Percentiles rank a stretch among this genome's conserved stretches.
Conservation (phyloP, 169 alveolate species). For the Eimeria sp. region DNA sequence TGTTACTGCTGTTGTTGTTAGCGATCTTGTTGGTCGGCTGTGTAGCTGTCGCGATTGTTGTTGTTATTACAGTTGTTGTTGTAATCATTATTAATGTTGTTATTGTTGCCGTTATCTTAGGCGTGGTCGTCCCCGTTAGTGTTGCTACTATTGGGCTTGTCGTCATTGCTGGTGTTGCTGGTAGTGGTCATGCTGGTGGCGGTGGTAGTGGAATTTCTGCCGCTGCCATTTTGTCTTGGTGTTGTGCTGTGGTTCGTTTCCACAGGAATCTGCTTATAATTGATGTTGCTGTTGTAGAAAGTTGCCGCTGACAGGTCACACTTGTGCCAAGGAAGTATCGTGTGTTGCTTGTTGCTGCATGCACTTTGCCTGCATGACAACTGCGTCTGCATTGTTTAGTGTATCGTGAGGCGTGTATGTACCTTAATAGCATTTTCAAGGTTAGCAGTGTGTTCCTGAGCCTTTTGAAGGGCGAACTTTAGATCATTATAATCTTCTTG, state of each 20-base stretch:
- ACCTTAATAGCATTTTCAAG: constrained; percentile 92
- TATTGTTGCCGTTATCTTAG: background rate
- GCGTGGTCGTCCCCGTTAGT: background rate
- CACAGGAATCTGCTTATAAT: background rate
- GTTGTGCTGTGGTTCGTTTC: background rate
- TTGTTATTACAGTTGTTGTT: background rate
- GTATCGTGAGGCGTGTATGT: background rate
- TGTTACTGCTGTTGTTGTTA: background rate
- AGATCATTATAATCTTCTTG: constrained; percentile 94
- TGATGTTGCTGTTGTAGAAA: background rate
- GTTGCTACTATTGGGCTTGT: background rate
- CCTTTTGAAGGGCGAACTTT: constrained; percentile 91
- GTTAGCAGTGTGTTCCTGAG: constrained; percentile 89
- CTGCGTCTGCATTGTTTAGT: too few relatives aligned
- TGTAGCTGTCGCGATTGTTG: background rate
- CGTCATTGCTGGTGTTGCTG: background rate
- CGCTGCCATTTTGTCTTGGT: background rate
- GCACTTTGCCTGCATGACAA: too few relatives aligned
- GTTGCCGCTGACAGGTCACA: background rate
- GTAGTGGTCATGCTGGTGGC: too few relatives aligned
- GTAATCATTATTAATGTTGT: background rate
- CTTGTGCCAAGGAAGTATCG: background rate
- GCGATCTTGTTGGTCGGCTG: background rate
- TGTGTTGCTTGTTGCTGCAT: background rate
- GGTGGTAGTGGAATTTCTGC: too few relatives aligned